Evolutionary conservation across 2,329 filamentous ascomycete species (phyloP).

Genomic region (Venturia aucupariae): DNA sequence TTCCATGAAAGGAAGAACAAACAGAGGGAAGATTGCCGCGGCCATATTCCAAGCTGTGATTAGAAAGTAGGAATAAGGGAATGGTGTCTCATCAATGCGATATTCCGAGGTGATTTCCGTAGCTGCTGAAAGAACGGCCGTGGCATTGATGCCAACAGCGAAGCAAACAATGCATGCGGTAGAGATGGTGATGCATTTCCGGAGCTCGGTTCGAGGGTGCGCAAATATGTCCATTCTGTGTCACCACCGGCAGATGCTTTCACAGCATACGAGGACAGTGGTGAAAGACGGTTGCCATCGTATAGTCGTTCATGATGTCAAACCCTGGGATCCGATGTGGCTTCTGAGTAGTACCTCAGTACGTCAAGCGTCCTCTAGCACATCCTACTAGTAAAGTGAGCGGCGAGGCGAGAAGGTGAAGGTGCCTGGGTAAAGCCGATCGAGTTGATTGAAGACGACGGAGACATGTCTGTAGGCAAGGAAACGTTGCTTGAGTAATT

Average conservation of each 20-base stretch:
- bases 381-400: no score
- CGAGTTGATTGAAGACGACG: no score
- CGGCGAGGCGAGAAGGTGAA: no score
- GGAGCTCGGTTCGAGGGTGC: neutral
- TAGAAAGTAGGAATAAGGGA: conserved; percentile 32
- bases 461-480: no score
- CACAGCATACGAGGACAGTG: neutral
- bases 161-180: conserved; percentile 26
- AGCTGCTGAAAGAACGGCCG: conserved; percentile 28
- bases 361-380: no score
- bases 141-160: conserved; percentile 28
- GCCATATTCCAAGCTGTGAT: conserved; percentile 29
- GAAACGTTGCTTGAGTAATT: no score
- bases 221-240: neutral
- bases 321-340: no score
- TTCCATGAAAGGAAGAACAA: conserved; percentile 30
- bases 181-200: conserved; percentile 27
- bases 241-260: neutral
- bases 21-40: conserved; percentile 28
- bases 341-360: no score
- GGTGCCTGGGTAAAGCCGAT: no score
- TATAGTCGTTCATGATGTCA: no score
- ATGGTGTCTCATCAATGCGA: conserved; percentile 25
- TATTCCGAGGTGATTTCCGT: conserved; percentile 26
- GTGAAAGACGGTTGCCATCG: no score